Conservation (phyloP, 2,329 filamentous ascomycete species). For the Sclerotinia borealis region DNA sequence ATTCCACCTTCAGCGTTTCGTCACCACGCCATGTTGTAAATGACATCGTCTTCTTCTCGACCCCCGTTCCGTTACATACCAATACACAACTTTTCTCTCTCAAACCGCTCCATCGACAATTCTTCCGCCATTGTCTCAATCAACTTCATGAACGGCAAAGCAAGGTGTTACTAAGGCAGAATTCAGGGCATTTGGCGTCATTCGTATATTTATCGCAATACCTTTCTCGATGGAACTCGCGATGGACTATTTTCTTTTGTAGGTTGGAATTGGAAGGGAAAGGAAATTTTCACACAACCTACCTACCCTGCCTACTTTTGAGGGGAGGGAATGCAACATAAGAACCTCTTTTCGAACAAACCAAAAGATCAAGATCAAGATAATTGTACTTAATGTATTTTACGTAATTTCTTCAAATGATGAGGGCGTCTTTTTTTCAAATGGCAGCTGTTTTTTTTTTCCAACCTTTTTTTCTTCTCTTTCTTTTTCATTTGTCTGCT, state of each 20-base stretch:
- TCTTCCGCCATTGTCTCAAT: background rate
- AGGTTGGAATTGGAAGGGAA: background rate
- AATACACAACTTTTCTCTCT: background rate
- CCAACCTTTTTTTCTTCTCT: background rate
- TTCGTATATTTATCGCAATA: constrained; percentile 1
- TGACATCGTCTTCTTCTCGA: constrained; percentile 1
- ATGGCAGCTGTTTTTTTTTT: background rate
- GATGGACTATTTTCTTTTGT: constrained; percentile 2
- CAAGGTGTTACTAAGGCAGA: constrained; percentile 1
- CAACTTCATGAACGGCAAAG: constrained; percentile 5
- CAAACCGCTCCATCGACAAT: background rate
- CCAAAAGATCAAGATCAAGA: constrained; percentile 7
- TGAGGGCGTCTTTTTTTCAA: background rate
- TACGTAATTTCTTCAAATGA: constrained; percentile 21
- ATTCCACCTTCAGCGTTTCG: constrained; percentile 3
- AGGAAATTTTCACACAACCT: background rate
- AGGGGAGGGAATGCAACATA: background rate
- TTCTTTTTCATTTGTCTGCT: background rate
- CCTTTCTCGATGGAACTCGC: background rate
- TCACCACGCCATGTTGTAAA: constrained; percentile 11
- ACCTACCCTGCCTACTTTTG: background rate
- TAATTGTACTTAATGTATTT: constrained; percentile 26
- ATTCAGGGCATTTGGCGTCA: background rate
- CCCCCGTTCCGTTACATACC: background rate
- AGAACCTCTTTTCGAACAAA: background rate